Base-by-base conservation (phyloP, 2,329 filamentous ascomycete species). In the Venturiaceae sp. region DNA sequence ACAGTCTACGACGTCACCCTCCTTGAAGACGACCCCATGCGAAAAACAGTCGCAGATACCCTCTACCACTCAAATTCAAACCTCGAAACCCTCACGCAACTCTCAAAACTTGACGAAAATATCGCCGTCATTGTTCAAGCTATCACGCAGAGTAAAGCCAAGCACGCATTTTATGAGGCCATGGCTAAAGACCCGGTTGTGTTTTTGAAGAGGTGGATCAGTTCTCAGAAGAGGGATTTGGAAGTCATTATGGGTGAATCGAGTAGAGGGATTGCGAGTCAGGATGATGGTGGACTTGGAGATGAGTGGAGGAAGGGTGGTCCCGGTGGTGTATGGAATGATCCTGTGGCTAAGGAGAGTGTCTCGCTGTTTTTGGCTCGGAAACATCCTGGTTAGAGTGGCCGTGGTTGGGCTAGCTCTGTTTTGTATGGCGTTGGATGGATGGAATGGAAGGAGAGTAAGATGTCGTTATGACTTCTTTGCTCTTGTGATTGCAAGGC, bases 1-100 rank as follows among this genome's bases (percentile, higher is more conserved):
- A 96, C 92, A 5, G 79, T 97, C 65, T 96, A 96, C 75, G 92
- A 97, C 71, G 80, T 99, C 53, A 85, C 86, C 65, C 88, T 99
- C 50, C 81, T 85, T 1, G 81, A 96, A 16, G 89, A 95, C 65
- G 90, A 96, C 68, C 90, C 92, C 1, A 79, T 95, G 54, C 85
- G 85, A 55, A 79, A 81, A 34, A 83, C 82, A 65, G 72, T 82
- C 44, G 76, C 83, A 14, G 79, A 90, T 63, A 79, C 87, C 60
- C 81, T 83, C 60, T 88, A 89, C 63, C 81, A 89, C 4, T 69
- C 72, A 57, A 67, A 71, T 46, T 66, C 71, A 60, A 66, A 67
- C 60, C 71, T 72, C 41, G 47, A 47, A 26, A 36, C 37, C 16
- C 60, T 61, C 32, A 26, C 36, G 14, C n/a, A 8, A n/a, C 34